Conservation (phyloP, 2,329 filamentous ascomycete species). For the Cladophialophora psammophila region DNA sequence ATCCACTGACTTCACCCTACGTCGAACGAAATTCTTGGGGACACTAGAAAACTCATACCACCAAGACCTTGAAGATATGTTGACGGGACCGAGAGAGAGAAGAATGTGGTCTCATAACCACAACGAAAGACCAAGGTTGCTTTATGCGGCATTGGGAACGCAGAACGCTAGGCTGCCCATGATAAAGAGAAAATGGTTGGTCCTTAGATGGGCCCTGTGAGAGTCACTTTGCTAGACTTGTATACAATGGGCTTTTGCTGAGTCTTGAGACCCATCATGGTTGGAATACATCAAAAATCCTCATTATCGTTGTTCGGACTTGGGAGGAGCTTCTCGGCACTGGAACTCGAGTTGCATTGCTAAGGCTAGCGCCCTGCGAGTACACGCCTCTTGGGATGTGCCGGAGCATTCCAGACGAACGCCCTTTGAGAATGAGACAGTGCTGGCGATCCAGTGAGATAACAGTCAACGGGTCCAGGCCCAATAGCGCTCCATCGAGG, state of each 20-base stretch:
- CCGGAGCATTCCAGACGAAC: neutral
- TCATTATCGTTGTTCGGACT: neutral
- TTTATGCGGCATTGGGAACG: no score
- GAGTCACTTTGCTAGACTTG: neutral
- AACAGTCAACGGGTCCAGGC: neutral
- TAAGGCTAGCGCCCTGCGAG: neutral
- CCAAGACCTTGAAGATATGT: no score
- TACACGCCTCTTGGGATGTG: neutral
- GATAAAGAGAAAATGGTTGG: neutral
- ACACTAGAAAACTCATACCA: no score
- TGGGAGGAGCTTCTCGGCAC: neutral
- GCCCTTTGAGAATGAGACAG: neutral
- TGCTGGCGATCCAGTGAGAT: neutral
- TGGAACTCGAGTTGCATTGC: neutral
- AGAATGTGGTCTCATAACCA: no score
- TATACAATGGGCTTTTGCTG: neutral
- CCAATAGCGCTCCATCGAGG: neutral
- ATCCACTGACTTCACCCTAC: no score
- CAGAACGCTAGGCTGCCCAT: neutral
- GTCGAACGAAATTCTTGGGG: no score
- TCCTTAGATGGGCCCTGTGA: neutral
- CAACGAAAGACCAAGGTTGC: no score
- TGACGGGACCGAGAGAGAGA: no score
- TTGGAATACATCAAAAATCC: neutral
- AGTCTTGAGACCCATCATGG: neutral